phyloP scores from a whole-genome alignment of 768 basidiomycete species.

The Hemileccinum rubropunctum region DNA sequence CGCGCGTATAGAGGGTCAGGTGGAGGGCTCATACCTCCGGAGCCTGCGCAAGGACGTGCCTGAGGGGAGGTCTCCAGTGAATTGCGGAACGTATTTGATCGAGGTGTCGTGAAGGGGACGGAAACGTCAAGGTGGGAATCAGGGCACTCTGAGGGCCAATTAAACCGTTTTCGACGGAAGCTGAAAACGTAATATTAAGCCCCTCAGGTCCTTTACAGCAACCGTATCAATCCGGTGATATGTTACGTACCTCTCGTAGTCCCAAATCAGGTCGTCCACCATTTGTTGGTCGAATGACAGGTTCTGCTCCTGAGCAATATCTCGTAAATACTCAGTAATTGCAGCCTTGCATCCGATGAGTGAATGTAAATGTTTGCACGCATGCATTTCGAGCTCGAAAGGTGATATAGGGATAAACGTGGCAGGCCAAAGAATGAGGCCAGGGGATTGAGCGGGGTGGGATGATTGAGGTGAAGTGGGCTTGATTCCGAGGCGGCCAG shows the following conservation, averaged over 20 bases:
- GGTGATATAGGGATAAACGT: conserved; percentile 59
- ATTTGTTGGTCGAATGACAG: conserved; percentile 17
- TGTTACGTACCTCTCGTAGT: conserved; percentile 34
- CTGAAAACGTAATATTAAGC: conserved; percentile 35
- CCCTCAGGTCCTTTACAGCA: conserved; percentile 3
- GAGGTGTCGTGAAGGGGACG: conserved; percentile 23
- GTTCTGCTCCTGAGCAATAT: conserved; percentile 27
- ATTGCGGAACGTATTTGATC: conserved; percentile 16
- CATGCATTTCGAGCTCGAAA: conserved; percentile 68
- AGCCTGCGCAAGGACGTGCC: conserved; percentile 5
- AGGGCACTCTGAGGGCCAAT: conserved; percentile 57
- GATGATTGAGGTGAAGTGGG: conserved; percentile 12
- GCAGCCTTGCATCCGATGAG: conserved; percentile 62
- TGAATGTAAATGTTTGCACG: conserved; percentile 66
- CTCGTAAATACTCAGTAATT: conserved; percentile 46
- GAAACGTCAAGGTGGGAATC: conserved; percentile 30
- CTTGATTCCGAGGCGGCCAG: conserved; percentile 37
- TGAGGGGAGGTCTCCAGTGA: conserved; percentile 17
- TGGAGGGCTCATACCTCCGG: conserved; percentile 16
- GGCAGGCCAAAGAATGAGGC: conserved; percentile 57
- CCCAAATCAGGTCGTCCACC: conserved; percentile 33
- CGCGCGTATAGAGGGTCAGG: conserved; percentile 26
- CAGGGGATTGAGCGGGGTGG: conserved; percentile 53
- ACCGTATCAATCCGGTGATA: background rate
- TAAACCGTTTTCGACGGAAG: conserved; percentile 64